phyloP scores from a whole-genome alignment of 768 basidiomycete genomes.

The Hypholoma sublateritium region DNA sequence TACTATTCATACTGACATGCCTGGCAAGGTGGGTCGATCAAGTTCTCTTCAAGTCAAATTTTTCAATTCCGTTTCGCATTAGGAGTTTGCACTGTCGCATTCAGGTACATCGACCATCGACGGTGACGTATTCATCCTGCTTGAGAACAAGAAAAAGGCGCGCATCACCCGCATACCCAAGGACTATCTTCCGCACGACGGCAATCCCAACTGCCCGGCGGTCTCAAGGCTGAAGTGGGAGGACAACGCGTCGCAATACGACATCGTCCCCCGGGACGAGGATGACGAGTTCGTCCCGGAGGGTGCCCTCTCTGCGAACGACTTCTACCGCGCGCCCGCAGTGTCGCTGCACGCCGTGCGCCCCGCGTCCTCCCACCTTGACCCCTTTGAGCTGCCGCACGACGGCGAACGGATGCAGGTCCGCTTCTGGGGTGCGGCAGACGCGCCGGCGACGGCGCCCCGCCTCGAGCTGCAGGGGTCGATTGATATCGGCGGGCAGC shows the following conservation, averaged over 20 bases:
- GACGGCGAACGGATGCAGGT: slow-evolving; percentile 9
- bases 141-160: slow-evolving; percentile 14
- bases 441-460: neutral
- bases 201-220: slow-evolving; percentile 16
- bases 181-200: slow-evolving; percentile 17
- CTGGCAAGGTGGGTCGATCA: slow-evolving; percentile 1
- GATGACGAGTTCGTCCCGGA: slow-evolving; percentile 1
- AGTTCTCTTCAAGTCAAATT: neutral
- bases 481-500: slow-evolving; percentile 10
- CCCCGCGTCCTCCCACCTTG: neutral
- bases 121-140: slow-evolving; percentile 20
- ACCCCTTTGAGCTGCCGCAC: neutral
- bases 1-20: slow-evolving; percentile 22
- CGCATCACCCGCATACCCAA: slow-evolving; percentile 17
- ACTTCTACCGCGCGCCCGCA: slow-evolving; percentile 18
- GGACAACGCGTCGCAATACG: neutral
- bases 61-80: neutral
- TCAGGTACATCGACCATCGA: slow-evolving; percentile 22
- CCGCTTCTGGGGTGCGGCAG: slow-evolving; percentile 15
- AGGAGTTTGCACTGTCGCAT: slow-evolving; percentile 12
- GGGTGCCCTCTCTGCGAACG: slow-evolving; percentile 20
- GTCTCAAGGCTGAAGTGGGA: slow-evolving; percentile 6
- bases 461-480: neutral
- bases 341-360: slow-evolving; percentile 17
- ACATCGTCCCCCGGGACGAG: neutral